Base-by-base conservation (phyloP, 2,329 filamentous ascomycete species). In the Rhexocercosporidium sp. region DNA sequence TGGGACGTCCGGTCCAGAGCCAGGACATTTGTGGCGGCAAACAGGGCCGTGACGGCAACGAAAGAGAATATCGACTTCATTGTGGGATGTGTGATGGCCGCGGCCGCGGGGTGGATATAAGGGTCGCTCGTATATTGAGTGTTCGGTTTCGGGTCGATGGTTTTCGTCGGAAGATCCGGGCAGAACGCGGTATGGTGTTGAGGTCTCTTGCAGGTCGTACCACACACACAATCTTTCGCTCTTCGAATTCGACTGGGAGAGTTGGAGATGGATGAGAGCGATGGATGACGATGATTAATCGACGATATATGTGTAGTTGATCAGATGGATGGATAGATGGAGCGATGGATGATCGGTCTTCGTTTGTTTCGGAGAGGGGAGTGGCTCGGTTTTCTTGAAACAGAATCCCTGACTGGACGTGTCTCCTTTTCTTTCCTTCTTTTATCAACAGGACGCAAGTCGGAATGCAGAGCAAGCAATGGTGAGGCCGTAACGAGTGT, bases 61-160 rank as follows among this genome's bases (percentile, higher is more conserved):
- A 64, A 34, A n/a, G 71, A 67, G 41, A 66, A 69, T 57, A 62
- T 66, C n/a, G 69, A 69, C 66, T 71, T 74, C 71, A 74, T 74
- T 65, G 61, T 71, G 68, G 53, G 29, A 59, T 60, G 62, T 46
- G 39, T 51, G 51, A 68, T 69, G 73, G 73, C 67, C 65, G 71
- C 65, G 66, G 70, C 68, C 68, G 69, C 65, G 14, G 59, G 63
- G 41, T 65, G 64, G 66, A 67, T 25, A 34, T 65, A 61, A 54
- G 47, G 31, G 64, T 66, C 62, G 59, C 56, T 66, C 63, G 62
- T 41, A 54, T 49, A 25, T 64, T 29, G 64, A 66, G 34, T 37
- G 59, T 56, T 49, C 39, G 18, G 31, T 47, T 56, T 60, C 57
- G 59, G 59, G 14, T 59, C 20, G 37, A 64, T 66, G 41, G 27